Base-by-base conservation (phyloP, 305 asterid genomes). In the Nicotiana rustica region DNA sequence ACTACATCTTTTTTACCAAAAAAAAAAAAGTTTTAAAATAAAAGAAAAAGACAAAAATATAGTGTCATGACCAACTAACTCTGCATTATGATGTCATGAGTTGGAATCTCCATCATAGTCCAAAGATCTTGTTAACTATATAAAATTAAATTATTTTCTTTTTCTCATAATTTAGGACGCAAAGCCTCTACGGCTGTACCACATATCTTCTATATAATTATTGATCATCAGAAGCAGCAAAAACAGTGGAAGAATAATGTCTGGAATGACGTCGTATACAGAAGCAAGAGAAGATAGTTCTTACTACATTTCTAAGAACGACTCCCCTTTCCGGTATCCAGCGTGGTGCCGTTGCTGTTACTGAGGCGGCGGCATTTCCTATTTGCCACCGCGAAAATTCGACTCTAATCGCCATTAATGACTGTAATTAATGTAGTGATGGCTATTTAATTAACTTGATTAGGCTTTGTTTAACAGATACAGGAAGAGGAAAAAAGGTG, bases 281-380 rank as follows among this genome's bases (percentile, higher is more conserved):
- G 29, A 66, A 80, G 2, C 82, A 79, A n/a, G 52, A 80, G 14
- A 80, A 66, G 4, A 80, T 69, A 33, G 10, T 66, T 14, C 33
- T 80, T 10, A 80, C 1, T 4, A 6, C 83, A 49, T 80, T 80
- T 65, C 25, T 66, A 59, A 66, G 15, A 17, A 80, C 83, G 55
- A 66, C 77, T 17, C 83, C 78, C 21, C 83, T 67, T 25, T 10
- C 52, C 60, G 83, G 78, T 47, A 80, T 80, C 83, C 67, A 80
- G 19, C 83, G 78, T 2, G 83, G 78, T 10, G 78, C 77, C 14
- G 55, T 79, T n/a, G 65, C 65, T 59, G 12, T n/a, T n/a, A 64
- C 41, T 6, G 41, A 13, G 12, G 29, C 35, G 59, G 61, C n/a
- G n/a, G 33, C 12, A 21, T n/a, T 10, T 44, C 17, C 7, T 6